Conservation (phyloP, 2,329 filamentous ascomycete genomes). For the Fusarium xyrophilum region DNA sequence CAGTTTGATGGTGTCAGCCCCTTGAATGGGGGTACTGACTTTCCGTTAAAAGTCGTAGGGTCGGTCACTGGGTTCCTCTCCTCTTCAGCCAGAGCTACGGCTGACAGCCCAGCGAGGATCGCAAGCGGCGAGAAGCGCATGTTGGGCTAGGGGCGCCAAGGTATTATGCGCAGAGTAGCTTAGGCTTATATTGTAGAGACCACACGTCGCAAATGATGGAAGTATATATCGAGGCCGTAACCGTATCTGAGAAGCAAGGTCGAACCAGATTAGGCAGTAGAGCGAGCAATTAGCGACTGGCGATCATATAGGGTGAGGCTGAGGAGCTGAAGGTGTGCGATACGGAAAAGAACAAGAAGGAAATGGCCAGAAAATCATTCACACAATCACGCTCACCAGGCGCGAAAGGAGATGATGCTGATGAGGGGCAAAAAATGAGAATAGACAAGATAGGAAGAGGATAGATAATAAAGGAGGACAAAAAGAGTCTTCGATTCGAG, state of each 20-base stretch:
- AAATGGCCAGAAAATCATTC: constrained; percentile 20
- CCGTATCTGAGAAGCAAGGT: constrained; percentile 4
- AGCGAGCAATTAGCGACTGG: constrained; percentile 28
- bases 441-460: constrained; percentile 3
- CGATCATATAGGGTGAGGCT: constrained; percentile 19
- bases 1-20: constrained; percentile 66
- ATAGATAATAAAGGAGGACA: constrained; percentile 23
- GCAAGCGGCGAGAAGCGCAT: constrained; percentile 51
- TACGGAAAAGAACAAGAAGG: constrained; percentile 11
- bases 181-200: neutral
- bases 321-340: constrained; percentile 11
- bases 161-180: neutral
- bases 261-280: constrained; percentile 13
- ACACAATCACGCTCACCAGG: constrained; percentile 30
- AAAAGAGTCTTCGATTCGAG: constrained; percentile 23
- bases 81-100: constrained; percentile 46
- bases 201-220: neutral
- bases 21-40: constrained; percentile 69
- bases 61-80: constrained; percentile 44
- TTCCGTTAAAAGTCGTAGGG: constrained; percentile 69
- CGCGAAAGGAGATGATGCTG: constrained; percentile 23
- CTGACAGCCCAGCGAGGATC: constrained; percentile 55
- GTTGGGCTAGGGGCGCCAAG: constrained; percentile 22
- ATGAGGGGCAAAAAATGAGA: constrained; percentile 23
- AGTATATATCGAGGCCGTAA: neutral